These are phyloP conservation scores for Rhodamnia rubescens DNA, from an alignment of 345 rosid genomes.

Conservation along the genomic window DNA sequence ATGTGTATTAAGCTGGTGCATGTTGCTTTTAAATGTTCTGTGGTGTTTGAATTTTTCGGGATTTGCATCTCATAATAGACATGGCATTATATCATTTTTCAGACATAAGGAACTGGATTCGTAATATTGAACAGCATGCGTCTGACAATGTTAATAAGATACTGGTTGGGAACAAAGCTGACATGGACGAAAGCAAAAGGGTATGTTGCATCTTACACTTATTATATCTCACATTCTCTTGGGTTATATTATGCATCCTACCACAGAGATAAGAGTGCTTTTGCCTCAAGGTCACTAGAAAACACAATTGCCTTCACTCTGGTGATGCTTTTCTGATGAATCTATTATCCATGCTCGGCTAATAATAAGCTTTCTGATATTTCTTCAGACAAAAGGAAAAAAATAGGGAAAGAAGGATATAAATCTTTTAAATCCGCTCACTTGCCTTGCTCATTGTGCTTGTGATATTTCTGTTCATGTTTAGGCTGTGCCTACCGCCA, in stretches of 20 bases:
- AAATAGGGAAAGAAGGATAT: neutral
- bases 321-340: neutral
- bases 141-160: constrained; percentile 97
- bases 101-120: constrained; percentile 99
- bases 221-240: neutral
- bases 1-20: neutral
- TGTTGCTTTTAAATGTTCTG: neutral
- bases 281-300: neutral
- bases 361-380: neutral
- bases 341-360: neutral
- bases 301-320: neutral
- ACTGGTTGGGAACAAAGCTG: constrained; percentile 97
- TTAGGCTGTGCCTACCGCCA: constrained; percentile 92
- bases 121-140: constrained; percentile 98
- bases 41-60: neutral
- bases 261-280: neutral
- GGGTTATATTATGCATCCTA: neutral
- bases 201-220: constrained; percentile 17
- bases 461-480: neutral
- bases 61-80: neutral
- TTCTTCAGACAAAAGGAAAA: neutral
- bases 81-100: constrained; percentile 20
- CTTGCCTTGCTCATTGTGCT: neutral
- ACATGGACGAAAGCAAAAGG: constrained; percentile 99
- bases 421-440: neutral